Base-by-base conservation (phyloP, 306 rosid genomes). In the Vachellia pachyceras region DNA sequence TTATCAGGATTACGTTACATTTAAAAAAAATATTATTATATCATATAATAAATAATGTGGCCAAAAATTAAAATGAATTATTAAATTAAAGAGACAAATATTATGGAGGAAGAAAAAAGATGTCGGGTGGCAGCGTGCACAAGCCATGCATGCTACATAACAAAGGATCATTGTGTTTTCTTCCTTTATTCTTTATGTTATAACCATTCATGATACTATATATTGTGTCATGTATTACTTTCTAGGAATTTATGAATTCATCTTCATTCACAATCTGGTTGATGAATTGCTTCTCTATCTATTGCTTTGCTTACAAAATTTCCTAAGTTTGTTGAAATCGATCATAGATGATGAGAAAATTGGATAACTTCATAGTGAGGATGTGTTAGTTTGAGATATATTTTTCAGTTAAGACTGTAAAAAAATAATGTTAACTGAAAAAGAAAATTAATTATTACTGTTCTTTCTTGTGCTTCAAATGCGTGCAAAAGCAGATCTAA, bases 101-200 rank as follows among this genome's bases (percentile, higher is more conserved):
- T 77, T 50, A 70, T 72, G 50, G 57, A 58, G 65, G 50, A 46
- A 46, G 73, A 68, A 52, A 83, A 93, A 90, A 90, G 93, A 80
- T 82, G 90, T 91, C 85, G 55, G 89, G 46, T 88, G 92, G 85
- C 89, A 77, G 87, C 65, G 89, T 72, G 85, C 78, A 84, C 54
- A 37, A 37, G 66, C 40, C 75, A 77, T 64, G 42, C 69, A 65
- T 49, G 55, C 55, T n/a, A n/a, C 15, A 14, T 49, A 49, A 15
- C 55, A 49, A 49, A 49, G 55, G 55, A 90, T 91, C 94, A 91
- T 91, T 92, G 83, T 87, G 92, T 82, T 88, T 84, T 82, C 84
- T 52, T 88, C 88, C 93, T 77, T 92, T 94, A 77, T 79, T 57
- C 64, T 55, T 55, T 90, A 83, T 88, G 84, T 85, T 88, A 83